A percentile compares a stretch with the other conserved stretches of the same genome.
Evolutionary conservation across 495 filamentous ascomycete species (phyloP).

Genomic region (Xylaria scruposa): DNA sequence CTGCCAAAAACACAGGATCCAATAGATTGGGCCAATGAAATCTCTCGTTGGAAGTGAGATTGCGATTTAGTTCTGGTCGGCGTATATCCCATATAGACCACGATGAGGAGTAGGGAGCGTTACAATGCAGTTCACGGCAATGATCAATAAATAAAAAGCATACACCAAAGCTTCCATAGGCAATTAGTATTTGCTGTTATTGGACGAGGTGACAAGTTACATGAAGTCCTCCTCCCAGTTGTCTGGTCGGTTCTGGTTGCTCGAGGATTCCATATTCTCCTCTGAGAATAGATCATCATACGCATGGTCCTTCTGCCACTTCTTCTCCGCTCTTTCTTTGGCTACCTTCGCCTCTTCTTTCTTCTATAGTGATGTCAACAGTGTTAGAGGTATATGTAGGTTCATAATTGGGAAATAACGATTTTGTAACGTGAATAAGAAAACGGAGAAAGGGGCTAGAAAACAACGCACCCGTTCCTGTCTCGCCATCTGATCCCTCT

Average conservation of each 20-base stretch:
- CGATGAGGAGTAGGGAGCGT: background rate
- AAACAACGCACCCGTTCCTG: slow-evolving; percentile 64
- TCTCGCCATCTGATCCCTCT: slow-evolving; percentile 68
- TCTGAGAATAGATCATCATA: slow-evolving; percentile 86
- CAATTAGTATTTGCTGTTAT: background rate
- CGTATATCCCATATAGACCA: background rate
- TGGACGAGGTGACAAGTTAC: slow-evolving; percentile 43
- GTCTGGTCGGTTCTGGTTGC: slow-evolving; percentile 69
- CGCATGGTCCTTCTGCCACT: slow-evolving; percentile 92
- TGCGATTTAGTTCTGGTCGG: background rate
- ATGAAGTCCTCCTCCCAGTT: slow-evolving; percentile 78
- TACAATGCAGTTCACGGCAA: background rate
- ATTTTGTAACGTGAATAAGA: background rate
- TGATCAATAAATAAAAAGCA: background rate
- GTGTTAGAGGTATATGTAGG: slow-evolving; percentile 11
- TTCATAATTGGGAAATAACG: background rate
- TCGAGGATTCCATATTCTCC: slow-evolving; percentile 66
- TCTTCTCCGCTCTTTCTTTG: slow-evolving; percentile 83
- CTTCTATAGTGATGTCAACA: slow-evolving; percentile 53
- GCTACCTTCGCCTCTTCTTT: slow-evolving; percentile 80
- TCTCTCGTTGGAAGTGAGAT: background rate
- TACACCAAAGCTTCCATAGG: background rate
- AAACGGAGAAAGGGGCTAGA: slow-evolving; percentile 1
- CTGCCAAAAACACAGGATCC: background rate
- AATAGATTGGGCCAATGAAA: background rate